These are phyloP conservation scores for Alternaria panax DNA, from an alignment of 2,329 filamentous ascomycete genomes.

Conservation along the genomic window DNA sequence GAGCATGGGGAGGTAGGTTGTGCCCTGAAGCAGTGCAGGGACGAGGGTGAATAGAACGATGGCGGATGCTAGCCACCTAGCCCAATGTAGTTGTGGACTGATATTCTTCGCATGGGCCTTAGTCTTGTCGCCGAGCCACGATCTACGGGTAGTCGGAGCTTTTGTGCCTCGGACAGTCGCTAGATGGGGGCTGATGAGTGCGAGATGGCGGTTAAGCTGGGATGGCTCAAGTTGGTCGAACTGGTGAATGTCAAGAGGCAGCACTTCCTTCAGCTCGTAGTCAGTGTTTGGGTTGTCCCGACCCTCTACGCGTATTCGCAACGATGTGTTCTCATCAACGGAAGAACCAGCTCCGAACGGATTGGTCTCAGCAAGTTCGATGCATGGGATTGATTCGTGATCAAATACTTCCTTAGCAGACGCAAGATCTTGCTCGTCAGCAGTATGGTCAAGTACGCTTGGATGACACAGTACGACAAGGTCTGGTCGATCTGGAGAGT, in stretches of 20 bases:
- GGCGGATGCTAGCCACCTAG: slow-evolving; percentile 16
- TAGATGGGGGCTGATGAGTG: slow-evolving; percentile 39
- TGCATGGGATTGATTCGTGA: slow-evolving; percentile 34
- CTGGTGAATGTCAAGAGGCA: slow-evolving; percentile 44
- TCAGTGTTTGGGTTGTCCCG: slow-evolving; percentile 26
- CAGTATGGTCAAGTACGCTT: slow-evolving; percentile 12
- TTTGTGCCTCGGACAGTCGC: slow-evolving; percentile 8
- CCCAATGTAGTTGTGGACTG: neutral
- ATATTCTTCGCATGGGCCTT: slow-evolving; percentile 18
- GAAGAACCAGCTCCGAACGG: slow-evolving; percentile 34
- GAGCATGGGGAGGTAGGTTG: slow-evolving; percentile 20
- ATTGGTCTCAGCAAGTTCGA: slow-evolving; percentile 42
- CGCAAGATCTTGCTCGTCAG: slow-evolving; percentile 28
- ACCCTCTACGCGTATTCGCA: slow-evolving; percentile 45
- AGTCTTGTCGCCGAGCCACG: slow-evolving; percentile 10
- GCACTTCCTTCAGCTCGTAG: slow-evolving; percentile 39
- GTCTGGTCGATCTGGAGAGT: slow-evolving; percentile 29
- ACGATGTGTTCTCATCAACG: slow-evolving; percentile 28
- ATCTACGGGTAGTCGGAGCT: slow-evolving; percentile 4
- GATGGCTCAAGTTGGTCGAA: slow-evolving; percentile 45
- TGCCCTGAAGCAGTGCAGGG: slow-evolving; percentile 24
- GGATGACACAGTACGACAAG: slow-evolving; percentile 45
- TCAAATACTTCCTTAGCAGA: slow-evolving; percentile 35
- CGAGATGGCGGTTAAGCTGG: slow-evolving; percentile 50
- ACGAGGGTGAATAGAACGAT: slow-evolving; percentile 29